Evolutionary conservation across 441 rosid species (phyloP), one percentile per base, ranked within the genome.

Genomic region (Oxalis stricta): DNA sequence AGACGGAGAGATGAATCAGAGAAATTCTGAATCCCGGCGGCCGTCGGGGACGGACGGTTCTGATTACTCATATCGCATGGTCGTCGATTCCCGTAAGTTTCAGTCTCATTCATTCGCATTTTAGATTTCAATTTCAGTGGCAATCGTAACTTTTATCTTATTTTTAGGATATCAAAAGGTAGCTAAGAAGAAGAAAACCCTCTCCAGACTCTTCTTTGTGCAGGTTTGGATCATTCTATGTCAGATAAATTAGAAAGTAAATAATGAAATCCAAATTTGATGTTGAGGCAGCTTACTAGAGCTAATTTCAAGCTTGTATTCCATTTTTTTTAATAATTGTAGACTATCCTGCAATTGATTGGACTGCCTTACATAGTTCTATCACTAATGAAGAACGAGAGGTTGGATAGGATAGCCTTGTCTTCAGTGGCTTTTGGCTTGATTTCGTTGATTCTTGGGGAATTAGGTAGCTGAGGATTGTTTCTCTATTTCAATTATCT

Each of bases 61-160:
- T 0, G 93, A 87, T 73, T 84, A 72, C 77, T 78, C 84, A 0
- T 84, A 64, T 52, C 81, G 94, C 10, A 83, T 83, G 97, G 93
- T 81, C 46, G 84, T 87, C 28, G 93, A 84, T 69, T 75, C 89
- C 55, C 77, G 97, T 84, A 60, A 48, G 84, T 56, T 57, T 39
- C 55, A 17, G 16, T 17, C n/a, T 48, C 13, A 4, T 23, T 11
- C 8, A 24, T 20, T 31, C 17, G 21, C 15, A 33, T 12, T 22
- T 48, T 21, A 28, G 6, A 13, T 16, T 16, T 16, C 1, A n/a
- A n/a, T n/a, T 15, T 17, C 22, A 5, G 14, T 26, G 30, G 38
- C 30, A 10, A 14, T 12, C 3, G 35, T 20, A 17, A 24, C 6
- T 5, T 31, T 33, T 43, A 11, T 3, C 20, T 45, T 37, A 26